Conservation (phyloP, 441 rosid genomes). For the Caryocar brasiliense region DNA sequence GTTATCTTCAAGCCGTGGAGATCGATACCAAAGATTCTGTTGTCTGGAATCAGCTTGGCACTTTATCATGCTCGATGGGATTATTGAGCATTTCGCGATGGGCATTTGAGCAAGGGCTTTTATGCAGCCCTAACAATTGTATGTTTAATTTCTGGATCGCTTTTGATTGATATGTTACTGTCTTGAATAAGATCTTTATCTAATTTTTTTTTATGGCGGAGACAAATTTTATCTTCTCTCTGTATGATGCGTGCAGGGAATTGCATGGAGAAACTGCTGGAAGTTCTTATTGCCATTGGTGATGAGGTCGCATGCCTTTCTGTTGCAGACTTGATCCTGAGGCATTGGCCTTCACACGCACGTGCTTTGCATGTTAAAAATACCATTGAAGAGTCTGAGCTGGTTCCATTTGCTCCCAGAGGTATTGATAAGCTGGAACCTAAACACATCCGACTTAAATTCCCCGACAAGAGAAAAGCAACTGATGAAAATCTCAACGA, state of each 20-base stretch:
- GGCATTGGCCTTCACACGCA: slow-evolving; percentile 98
- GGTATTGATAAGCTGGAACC: slow-evolving; percentile 97
- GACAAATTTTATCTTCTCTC: background rate
- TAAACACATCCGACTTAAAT: slow-evolving; percentile 74
- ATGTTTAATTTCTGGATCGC: too few relatives aligned
- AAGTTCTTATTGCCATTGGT: slow-evolving; percentile 96
- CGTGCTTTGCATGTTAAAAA: slow-evolving; percentile 85
- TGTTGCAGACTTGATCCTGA: slow-evolving; percentile 84
- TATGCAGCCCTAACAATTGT: slow-evolving; percentile 98
- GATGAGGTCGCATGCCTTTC: slow-evolving; percentile 98
- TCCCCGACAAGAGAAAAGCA: slow-evolving; percentile 79
- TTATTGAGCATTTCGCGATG: slow-evolving; percentile 83
- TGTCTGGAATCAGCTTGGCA: slow-evolving; percentile 96
- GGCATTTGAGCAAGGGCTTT: slow-evolving; percentile 99
- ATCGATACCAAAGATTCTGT: slow-evolving; percentile 95
- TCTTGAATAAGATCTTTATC: background rate
- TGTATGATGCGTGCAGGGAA: slow-evolving; percentile 55
- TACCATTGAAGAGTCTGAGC: slow-evolving; percentile 67
- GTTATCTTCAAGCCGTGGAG: slow-evolving; percentile 98
- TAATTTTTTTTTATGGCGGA: background rate
- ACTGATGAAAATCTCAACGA: slow-evolving; percentile 40
- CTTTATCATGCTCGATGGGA: slow-evolving; percentile 93
- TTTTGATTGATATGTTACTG: slow-evolving; percentile 3
- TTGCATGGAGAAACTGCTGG: slow-evolving; percentile 98
- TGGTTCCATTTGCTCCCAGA: slow-evolving; percentile 78